A percentile compares a stretch with the other conserved stretches of the same genome.
phyloP scores from a whole-genome alignment of 2,329 filamentous ascomycete species.

The Podosphaera xanthii region DNA sequence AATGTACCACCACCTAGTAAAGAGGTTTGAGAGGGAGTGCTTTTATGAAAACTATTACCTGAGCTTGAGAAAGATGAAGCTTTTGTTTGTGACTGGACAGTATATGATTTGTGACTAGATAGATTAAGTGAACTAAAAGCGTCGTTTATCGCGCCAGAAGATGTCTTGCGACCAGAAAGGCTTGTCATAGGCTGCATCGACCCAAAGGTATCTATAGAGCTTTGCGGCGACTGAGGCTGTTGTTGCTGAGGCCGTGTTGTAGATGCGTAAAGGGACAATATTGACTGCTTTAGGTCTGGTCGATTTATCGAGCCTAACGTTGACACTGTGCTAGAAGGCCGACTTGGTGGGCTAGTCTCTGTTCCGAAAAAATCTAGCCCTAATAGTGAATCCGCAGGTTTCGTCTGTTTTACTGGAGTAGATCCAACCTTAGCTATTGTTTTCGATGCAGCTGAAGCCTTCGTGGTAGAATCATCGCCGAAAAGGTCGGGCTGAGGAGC shows the following conservation, averaged over 20 bases:
- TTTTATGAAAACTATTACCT: slow-evolving; percentile 19
- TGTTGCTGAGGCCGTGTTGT: slow-evolving; percentile 51
- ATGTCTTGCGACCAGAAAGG: slow-evolving; percentile 16
- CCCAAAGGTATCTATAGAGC: slow-evolving; percentile 40
- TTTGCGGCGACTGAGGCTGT: slow-evolving; percentile 26
- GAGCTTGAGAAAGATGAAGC: slow-evolving; percentile 26
- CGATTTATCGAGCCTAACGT: slow-evolving; percentile 46
- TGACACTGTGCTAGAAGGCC: slow-evolving; percentile 61
- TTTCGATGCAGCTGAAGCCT: slow-evolving; percentile 26
- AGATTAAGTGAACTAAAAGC: slow-evolving; percentile 56
- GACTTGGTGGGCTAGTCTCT: slow-evolving; percentile 42
- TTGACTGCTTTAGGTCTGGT: slow-evolving; percentile 91
- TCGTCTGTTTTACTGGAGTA: slow-evolving; percentile 43
- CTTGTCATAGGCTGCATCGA: slow-evolving; percentile 38
- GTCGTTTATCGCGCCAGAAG: slow-evolving; percentile 40
- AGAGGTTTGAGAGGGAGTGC: slow-evolving; percentile 20
- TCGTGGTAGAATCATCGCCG: slow-evolving; percentile 44
- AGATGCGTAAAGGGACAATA: slow-evolving; percentile 80
- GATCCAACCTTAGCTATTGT: slow-evolving; percentile 36
- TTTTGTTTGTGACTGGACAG: slow-evolving; percentile 17
- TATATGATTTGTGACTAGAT: slow-evolving; percentile 22
- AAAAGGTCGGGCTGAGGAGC: slow-evolving; percentile 55
- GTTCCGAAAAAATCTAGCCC: slow-evolving; percentile 83
- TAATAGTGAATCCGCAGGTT: slow-evolving; percentile 63
- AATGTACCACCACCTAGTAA: slow-evolving; percentile 45